Evolutionary conservation across 164 flowering plant genomes (phyloP), one percentile per base, ranked within the genome.

Genomic region (Dillenia suffruticosa): DNA sequence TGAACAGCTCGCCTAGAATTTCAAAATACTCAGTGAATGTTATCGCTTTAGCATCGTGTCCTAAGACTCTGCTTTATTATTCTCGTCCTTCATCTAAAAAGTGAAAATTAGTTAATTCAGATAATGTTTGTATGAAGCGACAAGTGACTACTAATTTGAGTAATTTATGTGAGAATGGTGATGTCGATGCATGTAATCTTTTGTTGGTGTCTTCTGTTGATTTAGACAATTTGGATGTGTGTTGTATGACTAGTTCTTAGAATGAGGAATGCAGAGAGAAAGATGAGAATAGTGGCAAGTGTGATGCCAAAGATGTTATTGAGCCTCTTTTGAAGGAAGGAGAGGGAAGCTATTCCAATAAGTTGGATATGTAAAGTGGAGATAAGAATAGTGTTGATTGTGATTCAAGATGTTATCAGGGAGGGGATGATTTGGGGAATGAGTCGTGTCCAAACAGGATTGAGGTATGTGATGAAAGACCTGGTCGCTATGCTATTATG

Each of bases 1-100:
- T 86, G 64, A 83, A 83, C 65, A 70, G 86, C 72, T 84, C 90
- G 0, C 81, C 81, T 0, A 79, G 88, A 68, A 76, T 81, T 61
- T 69, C 70, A 8, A 79, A 63, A 72, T 66, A 66, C 54, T 51
- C 49, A 15, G 40, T 45, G 44, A 70, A 69, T 59, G 51, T 49
- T 4, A 62, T 63, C 12, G 17, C 17, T 58, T 51, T 68, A 44
- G 57, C 44, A 64, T 51, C 51, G 5, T 32, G 40, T 57, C 44
- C 44, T 12, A 68, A 52, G 66, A 51, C 15, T 14, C 1, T 13
- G 49, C 45, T 26, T 0, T 56, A 43, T 60, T 14, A 52, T 56
- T 49, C 44, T 50, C n/a, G 40, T 70, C 52, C 47, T 8, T 51
- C 45, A 13, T 22, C 1, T 54, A 61, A 46, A 45, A 15, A 24